These are phyloP conservation scores for Juglanconis sp. DNA, from an alignment of 2,329 filamentous ascomycete genomes.

Conservation along the genomic window DNA sequence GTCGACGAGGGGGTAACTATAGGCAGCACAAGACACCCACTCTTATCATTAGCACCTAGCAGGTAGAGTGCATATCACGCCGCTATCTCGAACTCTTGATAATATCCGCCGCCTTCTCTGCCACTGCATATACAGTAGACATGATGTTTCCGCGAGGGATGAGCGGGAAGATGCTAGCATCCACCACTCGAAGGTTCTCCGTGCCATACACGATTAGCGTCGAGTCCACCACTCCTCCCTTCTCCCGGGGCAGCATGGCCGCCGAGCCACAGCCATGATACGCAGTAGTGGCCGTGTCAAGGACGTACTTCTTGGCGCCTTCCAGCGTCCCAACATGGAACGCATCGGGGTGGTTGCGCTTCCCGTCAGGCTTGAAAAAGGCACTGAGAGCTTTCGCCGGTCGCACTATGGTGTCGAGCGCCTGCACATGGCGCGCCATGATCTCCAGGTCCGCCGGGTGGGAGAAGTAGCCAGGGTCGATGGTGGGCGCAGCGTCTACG, in stretches of 20 bases:
- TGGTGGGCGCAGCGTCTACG: slow-evolving; percentile 40
- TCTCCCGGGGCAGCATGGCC: slow-evolving; percentile 39
- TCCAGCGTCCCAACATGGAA: slow-evolving; percentile 19
- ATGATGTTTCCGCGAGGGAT: slow-evolving; percentile 33
- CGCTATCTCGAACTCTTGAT: slow-evolving; percentile 20
- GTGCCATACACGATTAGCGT: slow-evolving; percentile 41
- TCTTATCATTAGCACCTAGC: no score
- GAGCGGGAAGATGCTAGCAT: slow-evolving; percentile 41
- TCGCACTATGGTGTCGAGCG: slow-evolving; percentile 25
- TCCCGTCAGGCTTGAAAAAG: slow-evolving; percentile 32
- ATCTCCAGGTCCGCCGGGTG: slow-evolving; percentile 49
- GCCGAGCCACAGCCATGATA: slow-evolving; percentile 39
- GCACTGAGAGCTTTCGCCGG: slow-evolving; percentile 26
- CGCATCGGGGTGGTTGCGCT: slow-evolving; percentile 30
- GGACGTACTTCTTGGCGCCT: slow-evolving; percentile 23
- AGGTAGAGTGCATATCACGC: no score
- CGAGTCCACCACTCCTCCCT: slow-evolving; percentile 42
- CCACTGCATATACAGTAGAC: slow-evolving; percentile 24
- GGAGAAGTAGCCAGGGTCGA: slow-evolving; percentile 51
- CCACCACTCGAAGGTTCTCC: slow-evolving; percentile 38
- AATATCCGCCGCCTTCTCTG: slow-evolving; percentile 37
- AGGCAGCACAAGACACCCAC: no score
- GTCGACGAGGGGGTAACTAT: no score
- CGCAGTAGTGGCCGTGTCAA: slow-evolving; percentile 17
- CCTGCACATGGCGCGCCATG: slow-evolving; percentile 31